Percentiles rank a stretch among this genome's conserved stretches.
These are phyloP conservation scores for Coniferiporia sulphurascens DNA, from an alignment of 1,284 basidiomycete species.

Conservation along the genomic window DNA sequence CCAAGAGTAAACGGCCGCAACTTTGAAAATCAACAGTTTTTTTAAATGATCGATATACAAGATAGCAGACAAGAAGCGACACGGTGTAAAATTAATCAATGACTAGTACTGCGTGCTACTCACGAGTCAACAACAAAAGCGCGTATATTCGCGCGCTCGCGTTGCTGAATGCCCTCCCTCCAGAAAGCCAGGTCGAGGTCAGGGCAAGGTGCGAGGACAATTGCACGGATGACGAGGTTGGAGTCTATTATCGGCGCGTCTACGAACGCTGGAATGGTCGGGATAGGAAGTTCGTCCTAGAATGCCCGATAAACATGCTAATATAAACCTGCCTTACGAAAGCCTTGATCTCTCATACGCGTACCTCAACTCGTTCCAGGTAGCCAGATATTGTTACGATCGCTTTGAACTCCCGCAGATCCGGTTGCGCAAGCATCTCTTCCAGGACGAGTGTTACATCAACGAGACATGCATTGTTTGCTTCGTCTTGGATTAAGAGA, in stretches of 20 bases:
- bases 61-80: background rate
- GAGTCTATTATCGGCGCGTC: slow-evolving; percentile 10
- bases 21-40: too few species aligned
- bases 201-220: slow-evolving; percentile 12
- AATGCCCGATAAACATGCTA: background rate
- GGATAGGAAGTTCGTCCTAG: slow-evolving; percentile 5
- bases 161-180: slow-evolving; percentile 6
- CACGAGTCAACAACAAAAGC: background rate
- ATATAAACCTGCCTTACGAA: background rate
- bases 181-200: slow-evolving; percentile 11
- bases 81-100: background rate
- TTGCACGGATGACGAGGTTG: slow-evolving; percentile 6
- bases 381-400: slow-evolving; percentile 11
- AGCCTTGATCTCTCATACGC: background rate
- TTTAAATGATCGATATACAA: background rate
- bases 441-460: slow-evolving; percentile 9
- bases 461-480: slow-evolving; percentile 11
- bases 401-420: slow-evolving; percentile 5
- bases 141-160: background rate
- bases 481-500: slow-evolving; percentile 9
- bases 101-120: background rate
- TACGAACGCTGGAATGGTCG: slow-evolving; percentile 11
- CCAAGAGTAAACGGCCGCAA: too few species aligned
- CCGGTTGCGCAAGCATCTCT: background rate
- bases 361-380: slow-evolving; percentile 5